Percentiles rank a stretch among this genome's conserved stretches.
Evolutionary conservation across 2,329 filamentous ascomycete species (phyloP).

Genomic region (Epicoccum sorghinum): DNA sequence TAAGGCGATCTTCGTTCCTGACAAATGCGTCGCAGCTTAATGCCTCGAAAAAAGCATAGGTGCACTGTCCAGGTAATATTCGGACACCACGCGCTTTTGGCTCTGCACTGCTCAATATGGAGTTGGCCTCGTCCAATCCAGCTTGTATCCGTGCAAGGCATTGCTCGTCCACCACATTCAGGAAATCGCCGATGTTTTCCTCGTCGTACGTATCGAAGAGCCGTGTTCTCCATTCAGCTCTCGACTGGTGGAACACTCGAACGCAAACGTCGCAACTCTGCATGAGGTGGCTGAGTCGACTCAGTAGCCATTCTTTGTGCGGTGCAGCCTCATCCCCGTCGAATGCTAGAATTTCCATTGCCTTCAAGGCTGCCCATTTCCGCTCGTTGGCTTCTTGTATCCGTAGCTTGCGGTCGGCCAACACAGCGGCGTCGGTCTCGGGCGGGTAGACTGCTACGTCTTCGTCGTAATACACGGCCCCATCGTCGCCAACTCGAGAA

Average conservation of each 20-base stretch:
- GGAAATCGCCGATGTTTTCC: constrained; percentile 53
- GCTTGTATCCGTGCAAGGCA: constrained; percentile 52
- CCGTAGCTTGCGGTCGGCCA: constrained; percentile 37
- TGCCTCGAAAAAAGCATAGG: constrained; percentile 85
- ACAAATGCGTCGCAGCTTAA: constrained; percentile 85
- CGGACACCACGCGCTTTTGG: constrained; percentile 58
- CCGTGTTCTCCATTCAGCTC: constrained; percentile 48
- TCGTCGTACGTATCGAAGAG: constrained; percentile 53
- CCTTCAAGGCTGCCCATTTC: constrained; percentile 50
- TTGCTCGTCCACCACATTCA: constrained; percentile 53
- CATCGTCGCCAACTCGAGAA: constrained; percentile 49
- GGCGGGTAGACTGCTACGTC: constrained; percentile 44
- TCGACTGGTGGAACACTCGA: constrained; percentile 54
- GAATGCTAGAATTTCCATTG: constrained; percentile 55
- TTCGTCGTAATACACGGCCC: constrained; percentile 52
- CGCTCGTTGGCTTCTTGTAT: constrained; percentile 49
- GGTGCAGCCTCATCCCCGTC: constrained; percentile 54
- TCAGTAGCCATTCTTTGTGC: constrained; percentile 50
- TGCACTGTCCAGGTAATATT: constrained; percentile 63
- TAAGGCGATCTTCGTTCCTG: constrained; percentile 58
- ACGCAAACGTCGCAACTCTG: constrained; percentile 58
- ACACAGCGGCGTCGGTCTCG: constrained; percentile 36
- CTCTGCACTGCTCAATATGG: constrained; percentile 52
- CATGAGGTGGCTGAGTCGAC: constrained; percentile 51
- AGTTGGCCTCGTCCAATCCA: constrained; percentile 51